Base-by-base conservation (phyloP, 495 filamentous ascomycete genomes). In the Penicillium dipodomyicola region DNA sequence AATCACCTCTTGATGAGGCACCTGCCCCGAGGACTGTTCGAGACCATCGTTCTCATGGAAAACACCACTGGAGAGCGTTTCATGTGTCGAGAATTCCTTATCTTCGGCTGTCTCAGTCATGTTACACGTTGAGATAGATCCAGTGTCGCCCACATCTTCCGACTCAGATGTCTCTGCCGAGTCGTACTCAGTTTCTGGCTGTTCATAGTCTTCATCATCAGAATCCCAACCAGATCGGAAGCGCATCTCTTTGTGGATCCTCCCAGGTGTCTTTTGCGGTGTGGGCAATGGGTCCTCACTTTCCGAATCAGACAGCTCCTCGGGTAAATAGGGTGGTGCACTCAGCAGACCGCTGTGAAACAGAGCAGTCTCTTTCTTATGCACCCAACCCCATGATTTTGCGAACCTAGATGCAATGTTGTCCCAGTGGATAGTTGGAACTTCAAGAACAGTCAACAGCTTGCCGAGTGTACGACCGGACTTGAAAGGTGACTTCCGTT, bases 351-450 rank as follows among this genome's bases (percentile, higher is more conserved):
- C 44, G 4, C 8, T 29, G n/a, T 11, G 17, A 1, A 47, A 47
- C 5, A 19, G 20, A n/a, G 11, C 4, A 1, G 8, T 29, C 22
- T 51, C 33, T 51, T 29, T 12, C 37, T 10, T 15, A 14, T 27
- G 3, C 10, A 19, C 40, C 52, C 52, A 54, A 15, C 42, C 42
- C 52, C 52, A 54, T 17, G 37, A n/a, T 1, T n/a, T 29, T 10
- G 27, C 41, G n/a, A 54, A 40, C 10, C 5, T 23, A 6, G 15
- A 20, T 33, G 52, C 40, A 1, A 54, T 1, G 12, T 54, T 29
- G 2, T n/a, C 33, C 27, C 52, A 45, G 10, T 54, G 15, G 22
- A 41, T 29, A 5, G 1, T 14, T 8, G 52, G 52, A 6, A 54
- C 19, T 45, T 35, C 19, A 4, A 54, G 49, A 7, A 40, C 12